A percentile compares a stretch with the other conserved stretches of the same genome.
Evolutionary conservation across 164 flowering plant genomes (phyloP).

Genomic region (Magnolia changhungtana): DNA sequence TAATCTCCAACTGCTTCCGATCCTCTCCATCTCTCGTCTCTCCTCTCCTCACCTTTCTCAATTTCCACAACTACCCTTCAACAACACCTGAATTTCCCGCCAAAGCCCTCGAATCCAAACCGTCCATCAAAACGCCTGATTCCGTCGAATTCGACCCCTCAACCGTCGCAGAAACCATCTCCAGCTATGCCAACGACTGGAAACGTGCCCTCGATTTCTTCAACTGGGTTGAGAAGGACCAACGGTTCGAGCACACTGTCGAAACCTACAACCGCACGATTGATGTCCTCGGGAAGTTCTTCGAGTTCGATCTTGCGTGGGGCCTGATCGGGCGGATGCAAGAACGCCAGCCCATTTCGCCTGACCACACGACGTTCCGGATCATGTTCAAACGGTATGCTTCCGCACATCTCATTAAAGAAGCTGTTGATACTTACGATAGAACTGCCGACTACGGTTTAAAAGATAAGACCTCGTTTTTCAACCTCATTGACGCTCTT

Average conservation of each 20-base stretch:
- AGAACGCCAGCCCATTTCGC: constrained; percentile 18
- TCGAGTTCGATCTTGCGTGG: constrained; percentile 69
- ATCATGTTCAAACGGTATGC: constrained; percentile 73
- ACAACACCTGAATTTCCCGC: neutral
- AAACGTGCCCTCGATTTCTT: constrained; percentile 72
- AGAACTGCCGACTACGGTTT: constrained; percentile 44
- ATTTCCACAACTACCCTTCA: neutral
- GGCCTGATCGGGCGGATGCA: constrained; percentile 47
- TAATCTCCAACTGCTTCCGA: neutral
- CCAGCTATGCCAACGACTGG: constrained; percentile 71
- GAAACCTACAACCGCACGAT: constrained; percentile 65
- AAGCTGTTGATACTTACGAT: constrained; percentile 49
- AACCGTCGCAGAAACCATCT: constrained; percentile 51
- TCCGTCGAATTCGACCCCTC: constrained; percentile 20
- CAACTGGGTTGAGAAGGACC: constrained; percentile 60
- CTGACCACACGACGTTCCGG: constrained; percentile 68
- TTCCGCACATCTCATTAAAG: constrained; percentile 65
- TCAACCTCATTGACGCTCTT: constrained; percentile 70
- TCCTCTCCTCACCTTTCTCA: neutral
- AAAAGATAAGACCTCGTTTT: constrained; percentile 62
- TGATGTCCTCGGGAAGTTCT: constrained; percentile 77
- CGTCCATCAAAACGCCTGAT: neutral
- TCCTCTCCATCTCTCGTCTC: neutral
- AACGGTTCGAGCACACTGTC: constrained; percentile 48
- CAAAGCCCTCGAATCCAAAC: constrained; percentile 4